Evolutionary conservation across 148 eudicot species (phyloP), one percentile per base, ranked within the genome.

Genomic region (Vaccinium myrtillus): DNA sequence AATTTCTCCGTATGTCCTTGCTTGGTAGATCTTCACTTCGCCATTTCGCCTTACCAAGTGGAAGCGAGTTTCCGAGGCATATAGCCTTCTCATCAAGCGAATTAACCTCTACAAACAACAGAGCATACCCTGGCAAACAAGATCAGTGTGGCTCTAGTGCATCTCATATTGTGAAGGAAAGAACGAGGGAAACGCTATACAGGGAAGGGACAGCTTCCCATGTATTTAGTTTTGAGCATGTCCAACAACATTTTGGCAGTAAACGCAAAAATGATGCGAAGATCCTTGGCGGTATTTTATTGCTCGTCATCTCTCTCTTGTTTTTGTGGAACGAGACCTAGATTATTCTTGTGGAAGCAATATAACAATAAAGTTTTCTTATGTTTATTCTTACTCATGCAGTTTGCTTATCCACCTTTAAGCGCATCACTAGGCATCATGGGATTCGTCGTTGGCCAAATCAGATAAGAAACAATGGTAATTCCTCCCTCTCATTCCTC

Each of bases 401-500:
- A 95, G 98, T 94, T 83, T 90, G 98, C 84, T 94, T 95, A 32
- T 91, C 98, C 32, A 94, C 98, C 30, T 92, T 95, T 93, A 95
- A 95, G 89, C 93, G 98, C 82, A 90, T 92, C 71, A 92, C 95
- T 79, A 88, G 96, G 87, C 93, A 92, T 86, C 95, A 92, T 50
- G 93, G 97, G 81, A 95, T 93, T 83, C 90, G 92, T 54, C 89
- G 98, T 15, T 94, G 98, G 96, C 98, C 98, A 32, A 91, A 96
- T 86, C 96, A n/a, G 65, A 94, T 65, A 95, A 93, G 89, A 95
- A 91, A 81, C 91, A 92, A 80, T 91, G 89, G 86, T 77, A 94
- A 93, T 79, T 58, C 93, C 79, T 90, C 94, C 59, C 93, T 93
- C 53, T 58, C 6, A 32, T 92, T 92, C 89, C 58, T 54, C 2